Evolutionary conservation across 768 basidiomycete genomes (phyloP), one percentile per base, ranked within the genome.

Genomic region (Dacryopinax primogenitus): DNA sequence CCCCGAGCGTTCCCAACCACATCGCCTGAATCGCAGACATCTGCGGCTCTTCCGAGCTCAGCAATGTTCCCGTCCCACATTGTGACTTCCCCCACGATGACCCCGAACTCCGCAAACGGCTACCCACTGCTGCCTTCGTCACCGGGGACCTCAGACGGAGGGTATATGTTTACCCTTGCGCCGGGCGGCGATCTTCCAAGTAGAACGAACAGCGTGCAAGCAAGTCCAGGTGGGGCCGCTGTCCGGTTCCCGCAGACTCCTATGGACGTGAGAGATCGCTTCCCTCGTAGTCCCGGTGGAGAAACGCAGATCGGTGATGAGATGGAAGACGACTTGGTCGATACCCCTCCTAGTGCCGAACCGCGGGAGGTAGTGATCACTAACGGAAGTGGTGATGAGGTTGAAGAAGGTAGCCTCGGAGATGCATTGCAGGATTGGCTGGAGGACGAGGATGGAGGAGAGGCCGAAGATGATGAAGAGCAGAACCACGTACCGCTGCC

Each of bases 381-480:
- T 21, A 58, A 58, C 30, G 51, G 51, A 23, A 32, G 32, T 32
- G 26, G 4, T 30, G 51, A 58, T 7, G 51, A 58, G 15, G 30
- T 32, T 23, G 51, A 58, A 13, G 51, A 58, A 30, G 51, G 51
- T 4, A 30, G 26, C 2, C 3, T 58, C 6, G 51, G 51, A 13
- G 51, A 58, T 21, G 51, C 51, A 13, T 30, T 58, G 11, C 26
- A 58, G 51, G 51, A 58, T 18, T 58, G 51, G 51, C 51, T 58
- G 4, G 51, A 58, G 51, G 32, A 18, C 30, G 51, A 58, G 30
- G 41, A 4, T 18, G 45, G 45, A 26, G 45, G 23, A 18, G 51
- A 32, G 32, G 51, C 26, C 13, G 51, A 18, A 3, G 51, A 58
- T 13, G 51, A 58, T 30, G 26, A 13, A 15, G 51, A 58, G 32